Percentiles rank a stretch among this genome's conserved stretches.
Evolutionary conservation across 768 basidiomycete genomes (phyloP).

Genomic region (Udeniomyces megalosporus): DNA sequence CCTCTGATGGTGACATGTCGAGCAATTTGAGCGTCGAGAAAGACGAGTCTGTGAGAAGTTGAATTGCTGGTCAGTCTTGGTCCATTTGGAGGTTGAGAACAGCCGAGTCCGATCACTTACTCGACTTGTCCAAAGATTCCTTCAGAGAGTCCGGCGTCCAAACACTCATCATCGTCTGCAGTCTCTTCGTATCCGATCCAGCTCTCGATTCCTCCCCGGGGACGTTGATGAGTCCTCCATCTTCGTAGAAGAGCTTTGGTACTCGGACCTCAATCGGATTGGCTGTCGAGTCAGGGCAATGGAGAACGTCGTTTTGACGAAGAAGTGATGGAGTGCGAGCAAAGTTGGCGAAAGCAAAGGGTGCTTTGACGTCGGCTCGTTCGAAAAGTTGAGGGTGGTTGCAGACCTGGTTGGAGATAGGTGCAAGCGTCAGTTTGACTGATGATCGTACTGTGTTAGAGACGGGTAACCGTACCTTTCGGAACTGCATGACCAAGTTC

Average conservation of each 20-base stretch:
- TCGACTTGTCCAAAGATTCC: conserved; percentile 47
- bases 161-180: conserved; percentile 64
- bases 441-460: not conserved
- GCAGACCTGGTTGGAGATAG: conserved; percentile 48
- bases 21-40: conserved; percentile 70
- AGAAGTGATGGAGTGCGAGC: conserved; percentile 64
- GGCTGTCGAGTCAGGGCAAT: conserved; percentile 66
- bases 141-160: conserved; percentile 76
- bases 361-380: conserved; percentile 84
- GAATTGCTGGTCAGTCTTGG: not conserved
- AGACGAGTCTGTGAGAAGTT: conserved; percentile 33
- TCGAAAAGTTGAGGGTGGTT: conserved; percentile 98
- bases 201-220: conserved; percentile 43
- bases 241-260: conserved; percentile 59
- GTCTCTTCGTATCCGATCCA: conserved; percentile 39
- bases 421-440: not conserved
- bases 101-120: conserved; percentile 31
- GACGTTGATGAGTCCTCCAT: conserved; percentile 53
- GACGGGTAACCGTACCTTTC: conserved; percentile 45
- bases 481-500: conserved; percentile 99
- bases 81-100: not conserved
- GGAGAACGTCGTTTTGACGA: conserved; percentile 72
- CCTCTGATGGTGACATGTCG: conserved; percentile 45
- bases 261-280: conserved; percentile 69
- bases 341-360: conserved; percentile 74